Evolutionary conservation across 352 stramenopile species (phyloP).

Genomic region (Globisporangium perplexum): DNA sequence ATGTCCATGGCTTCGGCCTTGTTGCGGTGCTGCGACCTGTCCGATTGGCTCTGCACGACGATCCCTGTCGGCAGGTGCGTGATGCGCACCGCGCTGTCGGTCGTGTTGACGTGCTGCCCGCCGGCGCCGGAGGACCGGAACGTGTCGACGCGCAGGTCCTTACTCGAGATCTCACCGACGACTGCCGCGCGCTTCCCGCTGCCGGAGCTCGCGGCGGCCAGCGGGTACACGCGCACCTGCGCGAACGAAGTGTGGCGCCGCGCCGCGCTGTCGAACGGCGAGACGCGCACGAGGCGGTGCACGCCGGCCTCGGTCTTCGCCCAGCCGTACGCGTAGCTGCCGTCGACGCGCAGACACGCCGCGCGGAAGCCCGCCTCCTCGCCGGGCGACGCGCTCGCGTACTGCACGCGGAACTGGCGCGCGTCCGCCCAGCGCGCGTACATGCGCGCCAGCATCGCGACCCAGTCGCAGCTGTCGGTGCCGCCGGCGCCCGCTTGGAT

Average conservation of each 20-base stretch:
- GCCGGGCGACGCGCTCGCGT: conserved; percentile 84
- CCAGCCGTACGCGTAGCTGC: conserved; percentile 89
- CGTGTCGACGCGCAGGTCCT: conserved; percentile 93
- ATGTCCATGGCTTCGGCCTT: conserved; percentile 90
- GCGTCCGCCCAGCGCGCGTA: conserved; percentile 77
- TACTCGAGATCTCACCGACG: conserved; percentile 51
- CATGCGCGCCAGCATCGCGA: conserved; percentile 94
- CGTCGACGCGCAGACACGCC: conserved; percentile 50
- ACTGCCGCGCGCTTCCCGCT: conserved; percentile 18
- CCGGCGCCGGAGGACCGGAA: conserved; percentile 91
- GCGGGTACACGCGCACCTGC: conserved; percentile 70
- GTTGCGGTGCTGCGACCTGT: conserved; percentile 93
- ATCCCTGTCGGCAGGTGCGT: conserved; percentile 94
- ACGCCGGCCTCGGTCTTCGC: conserved; percentile 93
- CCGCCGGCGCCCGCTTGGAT: conserved; percentile 85
- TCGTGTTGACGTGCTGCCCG: conserved; percentile 97
- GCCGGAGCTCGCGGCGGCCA: conserved; percentile 25
- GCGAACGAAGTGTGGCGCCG: conserved; percentile 95
- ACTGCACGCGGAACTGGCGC: conserved; percentile 59
- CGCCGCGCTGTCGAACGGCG: conserved; percentile 93
- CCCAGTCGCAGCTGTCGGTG: conserved; percentile 96
- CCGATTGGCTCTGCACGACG: conserved; percentile 91
- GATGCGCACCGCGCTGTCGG: conserved; percentile 95
- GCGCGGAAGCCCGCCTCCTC: conserved; percentile 71
- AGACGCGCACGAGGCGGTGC: conserved; percentile 93